Evolutionary conservation across 495 filamentous ascomycete species (phyloP).

Genomic region (Trichoderma reesei): DNA sequence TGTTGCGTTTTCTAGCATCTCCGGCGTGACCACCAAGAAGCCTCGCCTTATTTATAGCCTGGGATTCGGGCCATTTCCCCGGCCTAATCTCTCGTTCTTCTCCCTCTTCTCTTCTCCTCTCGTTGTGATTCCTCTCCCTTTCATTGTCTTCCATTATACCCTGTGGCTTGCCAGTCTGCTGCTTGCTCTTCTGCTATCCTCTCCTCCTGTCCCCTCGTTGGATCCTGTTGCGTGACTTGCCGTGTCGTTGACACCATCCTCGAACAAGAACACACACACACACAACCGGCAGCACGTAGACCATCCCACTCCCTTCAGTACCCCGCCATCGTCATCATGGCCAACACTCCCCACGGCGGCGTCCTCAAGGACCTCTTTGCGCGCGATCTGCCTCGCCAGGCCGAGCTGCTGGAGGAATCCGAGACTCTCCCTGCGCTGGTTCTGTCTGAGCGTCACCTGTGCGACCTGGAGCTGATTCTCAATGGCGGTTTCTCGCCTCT

Average conservation of each 20-base stretch:
- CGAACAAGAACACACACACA: not conserved
- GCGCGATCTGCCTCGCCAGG: constrained; percentile 70
- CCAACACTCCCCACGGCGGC: constrained; percentile 85
- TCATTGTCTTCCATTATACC: not conserved
- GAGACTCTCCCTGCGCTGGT: constrained; percentile 77
- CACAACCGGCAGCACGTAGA: not conserved
- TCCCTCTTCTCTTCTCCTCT: not conserved
- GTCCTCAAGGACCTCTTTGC: constrained; percentile 94
- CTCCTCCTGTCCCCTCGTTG: not conserved
- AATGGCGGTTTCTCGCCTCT: constrained; percentile 95
- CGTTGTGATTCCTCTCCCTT: not conserved
- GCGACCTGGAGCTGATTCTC: constrained; percentile 92
- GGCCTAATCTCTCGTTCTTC: not conserved
- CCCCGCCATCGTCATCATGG: constrained; percentile 29
- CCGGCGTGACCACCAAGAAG: not conserved
- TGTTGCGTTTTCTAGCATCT: constrained; percentile 3
- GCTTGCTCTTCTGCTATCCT: not conserved
- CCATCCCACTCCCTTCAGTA: not conserved
- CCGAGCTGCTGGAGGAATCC: constrained; percentile 69
- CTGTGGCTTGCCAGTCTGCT: not conserved
- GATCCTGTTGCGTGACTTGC: constrained; percentile 2
- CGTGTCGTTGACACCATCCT: not conserved
- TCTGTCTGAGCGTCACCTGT: constrained; percentile 86
- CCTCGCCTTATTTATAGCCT: not conserved
- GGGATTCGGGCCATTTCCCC: not conserved